Base-by-base conservation (phyloP, 352 stramenopile genomes). In the Halophytophthora batemanensis region DNA sequence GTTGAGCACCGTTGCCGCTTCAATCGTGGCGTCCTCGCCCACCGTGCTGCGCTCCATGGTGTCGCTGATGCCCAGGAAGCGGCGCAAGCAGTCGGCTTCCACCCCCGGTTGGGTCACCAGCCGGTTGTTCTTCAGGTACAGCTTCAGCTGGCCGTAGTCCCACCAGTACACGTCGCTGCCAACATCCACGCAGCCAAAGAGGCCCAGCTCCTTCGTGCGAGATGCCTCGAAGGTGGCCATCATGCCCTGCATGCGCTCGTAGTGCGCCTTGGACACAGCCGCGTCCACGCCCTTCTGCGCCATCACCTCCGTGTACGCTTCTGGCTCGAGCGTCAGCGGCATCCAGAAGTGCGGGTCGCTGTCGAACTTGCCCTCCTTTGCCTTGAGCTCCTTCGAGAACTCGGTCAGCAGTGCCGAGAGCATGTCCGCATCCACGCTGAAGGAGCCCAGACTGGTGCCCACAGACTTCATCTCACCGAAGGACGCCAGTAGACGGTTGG, bases 301-400 rank as follows among this genome's bases (percentile, higher is more conserved):
- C 96, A 99, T 98, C 50, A 99, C 72, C 50, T 94, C 78, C 13
- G 90, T 84, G 71, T 98, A 98, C 34, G 91, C 86, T 6, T 87
- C 71, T 33, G 88, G 64, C 28, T 91, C 84, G 11, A 99, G 78
- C n/a, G 96, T 99, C 7, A 98, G 67, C 21, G 96, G 95, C 96
- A 99, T 99, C 96, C 96, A 99, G 56, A 98, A 98, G 71, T 98
- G 95, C 34, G 96, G 96, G 81, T 99, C 96, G 37, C 89, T 98
- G 77, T 98, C 93, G 22, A 97, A 86, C 64, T 98, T 98, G 59
- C 90, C 96, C 25, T 76, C 66, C 67, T 98, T 98, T 37, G 75
- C 62, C 0, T 36, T 50, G 10, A 99, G 73, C 62, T 99, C 96
- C 41, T 77, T 69, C 12, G 65, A 63, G 63, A 98, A 99, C 62